Percentiles rank a stretch among this genome's conserved stretches.
phyloP scores from a whole-genome alignment of 495 filamentous ascomycete genomes.

The Xylaria curta region DNA sequence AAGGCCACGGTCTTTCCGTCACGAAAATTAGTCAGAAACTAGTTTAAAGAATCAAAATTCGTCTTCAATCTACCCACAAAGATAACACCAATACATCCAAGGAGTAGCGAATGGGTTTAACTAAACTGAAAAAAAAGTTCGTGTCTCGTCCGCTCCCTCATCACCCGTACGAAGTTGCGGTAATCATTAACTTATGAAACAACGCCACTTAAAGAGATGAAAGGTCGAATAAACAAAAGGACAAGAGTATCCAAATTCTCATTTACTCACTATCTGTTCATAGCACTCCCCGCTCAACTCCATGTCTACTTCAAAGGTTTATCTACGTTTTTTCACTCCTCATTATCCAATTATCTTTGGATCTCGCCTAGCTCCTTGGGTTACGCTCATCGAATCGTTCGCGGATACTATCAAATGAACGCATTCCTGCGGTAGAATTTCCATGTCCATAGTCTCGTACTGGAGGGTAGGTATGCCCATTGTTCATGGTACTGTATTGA shows the following conservation, averaged over 20 bases:
- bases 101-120: neutral
- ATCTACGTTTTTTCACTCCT: neutral
- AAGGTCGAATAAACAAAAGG: neutral
- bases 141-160: neutral
- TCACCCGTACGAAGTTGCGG: neutral
- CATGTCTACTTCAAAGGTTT: neutral
- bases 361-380: neutral
- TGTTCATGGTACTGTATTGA: neutral
- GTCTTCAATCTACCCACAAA: neutral
- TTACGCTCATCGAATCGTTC: neutral
- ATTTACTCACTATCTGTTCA: neutral
- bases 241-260: neutral
- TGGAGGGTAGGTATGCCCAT: neutral
- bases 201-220: neutral
- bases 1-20: too few species aligned
- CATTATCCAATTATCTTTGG: neutral
- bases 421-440: neutral
- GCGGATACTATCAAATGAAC: neutral
- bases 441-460: neutral
- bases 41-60: neutral
- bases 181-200: neutral
- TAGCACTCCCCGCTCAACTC: neutral
- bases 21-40: too few species aligned
- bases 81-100: neutral
- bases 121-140: neutral